Evolutionary conservation across 805 yeast genomes (phyloP), one percentile per base, ranked within the genome.

Genomic region (Candida bentonensis): DNA sequence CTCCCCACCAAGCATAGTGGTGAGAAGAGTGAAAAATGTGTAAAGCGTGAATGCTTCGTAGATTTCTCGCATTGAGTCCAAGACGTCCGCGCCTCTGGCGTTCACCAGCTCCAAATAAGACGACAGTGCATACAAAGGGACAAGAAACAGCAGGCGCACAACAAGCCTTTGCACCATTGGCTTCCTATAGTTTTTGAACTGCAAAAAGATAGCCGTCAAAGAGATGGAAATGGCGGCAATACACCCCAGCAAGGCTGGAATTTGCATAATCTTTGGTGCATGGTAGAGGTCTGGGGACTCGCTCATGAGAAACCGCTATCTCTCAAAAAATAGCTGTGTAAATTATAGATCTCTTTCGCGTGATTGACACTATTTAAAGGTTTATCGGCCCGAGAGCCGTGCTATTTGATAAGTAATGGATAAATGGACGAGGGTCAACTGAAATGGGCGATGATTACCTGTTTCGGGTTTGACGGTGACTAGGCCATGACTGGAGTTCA

Each of bases 41-140:
- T 92, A 92, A 26, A 92, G 83, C 26, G 88, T 96, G 63, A 92
- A 85, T 0, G 97, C 96, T 61, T 92, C 98, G 61, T 92, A 92
- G 1, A 89, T 75, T 58, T 92, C 98, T 40, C 92, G 68, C 0
- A 83, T 54, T 0, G 95, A 94, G 52, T 82, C 92, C 2, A 86
- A 52, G 46, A 67, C 66, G 45, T 60, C 64, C 42, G 69, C 76
- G 23, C 65, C 48, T 3, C 52, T 51, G n/a, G 68, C 75, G 59
- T 68, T 64, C 15, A 66, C 63, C 20, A 79, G 67, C 52, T 77
- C 70, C 2, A 73, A 52, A 54, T 74, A 82, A 56, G 95, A 82
- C 9, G 86, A 70, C 0, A 79, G 48, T 3, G 94, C 79, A 62
- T 81, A 88, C 21, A 88, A 56, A 0, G 96, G 96, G 1, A 88